A percentile compares a stretch with the other conserved stretches of the same genome.
Evolutionary conservation across 495 filamentous ascomycete species (phyloP).

Genomic region (Clavariopsis aquatica): DNA sequence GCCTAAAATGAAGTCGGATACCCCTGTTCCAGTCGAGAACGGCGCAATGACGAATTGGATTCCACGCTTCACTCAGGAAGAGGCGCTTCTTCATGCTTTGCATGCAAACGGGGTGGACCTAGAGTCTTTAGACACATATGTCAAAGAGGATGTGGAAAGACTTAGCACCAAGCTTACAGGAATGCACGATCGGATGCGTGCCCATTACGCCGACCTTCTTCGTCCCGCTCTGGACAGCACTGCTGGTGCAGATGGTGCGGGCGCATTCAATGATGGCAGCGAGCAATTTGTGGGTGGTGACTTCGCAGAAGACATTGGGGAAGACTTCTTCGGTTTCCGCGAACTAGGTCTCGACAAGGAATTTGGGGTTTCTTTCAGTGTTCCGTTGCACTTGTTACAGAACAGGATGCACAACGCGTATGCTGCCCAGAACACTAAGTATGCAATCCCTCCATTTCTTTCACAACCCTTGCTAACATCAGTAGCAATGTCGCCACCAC

Average conservation of each 20-base stretch:
- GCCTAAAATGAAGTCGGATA: constrained; percentile 59
- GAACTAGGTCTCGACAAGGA: constrained; percentile 90
- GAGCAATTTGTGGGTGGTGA: constrained; percentile 97
- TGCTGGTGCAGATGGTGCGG: constrained; percentile 78
- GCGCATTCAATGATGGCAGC: constrained; percentile 91
- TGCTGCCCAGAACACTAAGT: constrained; percentile 70
- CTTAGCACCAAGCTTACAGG: constrained; percentile 75
- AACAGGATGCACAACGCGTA: constrained; percentile 81
- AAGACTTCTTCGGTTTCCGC: constrained; percentile 99
- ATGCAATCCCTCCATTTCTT: constrained; percentile 42
- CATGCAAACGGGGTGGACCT: constrained; percentile 78
- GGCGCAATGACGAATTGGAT: constrained; percentile 53
- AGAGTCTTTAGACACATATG: constrained; percentile 80
- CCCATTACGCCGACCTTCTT: constrained; percentile 83
- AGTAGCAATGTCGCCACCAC: constrained; percentile 51
- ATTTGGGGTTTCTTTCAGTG: constrained; percentile 80
- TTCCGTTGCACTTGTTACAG: constrained; percentile 92
- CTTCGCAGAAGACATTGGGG: constrained; percentile 94
- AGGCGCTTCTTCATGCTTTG: constrained; percentile 83
- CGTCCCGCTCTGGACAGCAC: constrained; percentile 79
- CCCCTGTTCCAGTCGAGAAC: constrained; percentile 50
- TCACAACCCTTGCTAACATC: constrained; percentile 21
- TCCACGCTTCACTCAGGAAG: constrained; percentile 72
- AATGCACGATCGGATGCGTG: constrained; percentile 91
- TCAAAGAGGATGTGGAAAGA: constrained; percentile 92